Conservation (phyloP, 208 protist genomes). For the Acanthamoeba triangularis region DNA sequence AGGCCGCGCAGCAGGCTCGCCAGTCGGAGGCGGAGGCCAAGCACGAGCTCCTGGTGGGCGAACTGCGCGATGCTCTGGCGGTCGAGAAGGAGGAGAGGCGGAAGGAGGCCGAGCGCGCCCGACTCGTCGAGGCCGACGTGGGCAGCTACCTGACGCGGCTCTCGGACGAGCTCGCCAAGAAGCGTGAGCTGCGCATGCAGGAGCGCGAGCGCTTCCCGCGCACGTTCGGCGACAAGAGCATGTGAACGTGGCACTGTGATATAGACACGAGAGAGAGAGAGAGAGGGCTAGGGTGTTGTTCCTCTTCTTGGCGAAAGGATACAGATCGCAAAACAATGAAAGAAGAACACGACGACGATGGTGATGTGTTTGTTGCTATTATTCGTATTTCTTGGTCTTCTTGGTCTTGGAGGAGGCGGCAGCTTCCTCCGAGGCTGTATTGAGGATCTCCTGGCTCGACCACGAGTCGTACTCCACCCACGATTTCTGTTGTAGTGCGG, state of each 20-base stretch:
- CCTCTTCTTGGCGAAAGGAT: not conserved
- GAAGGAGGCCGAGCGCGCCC: not conserved
- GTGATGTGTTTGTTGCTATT: not conserved
- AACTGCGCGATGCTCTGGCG: not conserved
- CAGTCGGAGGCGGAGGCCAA: not conserved
- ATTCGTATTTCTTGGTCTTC: conserved; percentile 43
- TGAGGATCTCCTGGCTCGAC: conserved; percentile 57
- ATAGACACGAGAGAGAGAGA: too few relatives aligned
- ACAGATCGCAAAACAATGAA: not conserved
- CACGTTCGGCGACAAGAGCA: not conserved
- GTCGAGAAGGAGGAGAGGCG: not conserved
- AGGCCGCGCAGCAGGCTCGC: not conserved
- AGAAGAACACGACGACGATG: not conserved
- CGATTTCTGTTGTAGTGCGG: not conserved
- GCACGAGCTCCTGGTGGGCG: not conserved
- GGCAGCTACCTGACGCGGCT: not conserved
- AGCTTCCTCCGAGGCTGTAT: not conserved
- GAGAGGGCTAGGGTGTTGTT: not conserved
- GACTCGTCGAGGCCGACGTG: not conserved
- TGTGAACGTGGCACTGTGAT: too few relatives aligned
- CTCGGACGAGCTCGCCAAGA: not conserved
- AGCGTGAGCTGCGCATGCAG: not conserved
- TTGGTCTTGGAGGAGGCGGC: not conserved
- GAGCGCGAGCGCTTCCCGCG: not conserved
- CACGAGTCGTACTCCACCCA: conserved; percentile 38